Base-by-base conservation (phyloP, 2,329 filamentous ascomycete species). In the Calonectria pseudoreteaudii region DNA sequence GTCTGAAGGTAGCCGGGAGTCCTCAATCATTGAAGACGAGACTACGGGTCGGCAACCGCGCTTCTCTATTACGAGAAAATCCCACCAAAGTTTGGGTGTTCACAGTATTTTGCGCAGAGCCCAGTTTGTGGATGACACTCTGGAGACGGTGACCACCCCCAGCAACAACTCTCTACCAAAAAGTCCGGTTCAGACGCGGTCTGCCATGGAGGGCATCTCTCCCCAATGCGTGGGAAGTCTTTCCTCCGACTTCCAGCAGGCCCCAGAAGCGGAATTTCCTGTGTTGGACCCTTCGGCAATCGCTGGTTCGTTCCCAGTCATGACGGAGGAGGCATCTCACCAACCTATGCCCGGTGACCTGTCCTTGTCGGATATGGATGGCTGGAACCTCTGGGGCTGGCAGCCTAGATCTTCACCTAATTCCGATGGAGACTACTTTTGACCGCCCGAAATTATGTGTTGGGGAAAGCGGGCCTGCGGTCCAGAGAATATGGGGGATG, bases 51-150 rank as follows among this genome's bases (percentile, higher is more conserved):
- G n/a, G 16, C 66, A 66, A 26, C 71, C 71, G 10, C 67, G 71
- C 13, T 70, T 70, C 34, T 41, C 72, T 16, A 34, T 64, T 4
- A 56, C 62, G 4, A 64, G 49, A 13, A 34, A 71, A 26, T 34
- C 30, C 1, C 68, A 64, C 16, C 31, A 74, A 56, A 67, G 38
- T 6, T 44, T 74, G 2, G 72, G 68, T 4, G 52, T 71, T 30
- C 72, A 74, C 47, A 71, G 72, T 28, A 28, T 74, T n/a, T 52
- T 74, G 2, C 62, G 68, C 13, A 64, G 56, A n/a, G 53, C 68
- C 18, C 34, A 64, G 23, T 74, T 74, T 23, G 53, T 74, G 18
- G 72, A 74, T 41, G 72, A 74, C 23, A 74, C 68, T 23, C n/a
- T 36, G 6, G 53, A 70, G 11, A 44, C 52, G 14, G 72, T 64